Percentiles rank a stretch among this genome's conserved stretches.
These are phyloP conservation scores for Scheffersomyces illinoinensis DNA, from an alignment of 1,139 yeast species.

Conservation along the genomic window DNA sequence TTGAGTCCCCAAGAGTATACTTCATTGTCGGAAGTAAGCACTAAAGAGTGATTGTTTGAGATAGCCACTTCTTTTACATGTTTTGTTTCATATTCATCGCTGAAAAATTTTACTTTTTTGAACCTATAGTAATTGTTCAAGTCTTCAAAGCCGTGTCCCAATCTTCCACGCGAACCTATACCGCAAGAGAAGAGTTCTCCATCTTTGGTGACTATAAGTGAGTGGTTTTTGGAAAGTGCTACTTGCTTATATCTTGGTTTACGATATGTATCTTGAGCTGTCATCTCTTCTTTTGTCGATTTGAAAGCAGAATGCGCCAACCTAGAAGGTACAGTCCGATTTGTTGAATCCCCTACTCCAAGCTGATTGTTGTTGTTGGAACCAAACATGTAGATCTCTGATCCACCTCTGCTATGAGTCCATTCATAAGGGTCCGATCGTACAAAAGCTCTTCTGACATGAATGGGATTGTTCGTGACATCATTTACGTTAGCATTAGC, in stretches of 20 bases:
- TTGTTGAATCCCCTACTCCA: slow-evolving; percentile 70
- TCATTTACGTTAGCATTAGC: background rate
- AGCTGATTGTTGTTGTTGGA: slow-evolving; percentile 64
- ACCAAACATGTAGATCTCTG: slow-evolving; percentile 65
- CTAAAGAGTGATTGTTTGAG: slow-evolving; percentile 69
- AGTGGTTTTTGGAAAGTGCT: slow-evolving; percentile 65
- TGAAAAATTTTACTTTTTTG: slow-evolving; percentile 31
- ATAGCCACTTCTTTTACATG: slow-evolving; percentile 40
- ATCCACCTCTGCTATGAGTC: slow-evolving; percentile 50
- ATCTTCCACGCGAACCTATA: slow-evolving; percentile 67
- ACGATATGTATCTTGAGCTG: slow-evolving; percentile 18
- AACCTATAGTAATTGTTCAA: slow-evolving; percentile 37
- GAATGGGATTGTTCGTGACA: no score
- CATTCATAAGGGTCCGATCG: slow-evolving; percentile 24
- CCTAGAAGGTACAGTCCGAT: slow-evolving; percentile 42
- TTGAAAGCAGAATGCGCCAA: slow-evolving; percentile 23
- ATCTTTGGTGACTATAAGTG: slow-evolving; percentile 58
- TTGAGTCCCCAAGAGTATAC: slow-evolving; percentile 83
- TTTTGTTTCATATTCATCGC: slow-evolving; percentile 17
- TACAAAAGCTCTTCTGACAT: slow-evolving; percentile 8
- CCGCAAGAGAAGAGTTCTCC: slow-evolving; percentile 65
- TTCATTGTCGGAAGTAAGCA: slow-evolving; percentile 49
- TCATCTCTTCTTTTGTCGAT: background rate
- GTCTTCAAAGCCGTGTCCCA: slow-evolving; percentile 55
- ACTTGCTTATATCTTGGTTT: slow-evolving; percentile 48